Evolutionary conservation across 176 grass and related monocot species (phyloP).

Genomic region (Oryza rufipogon): DNA sequence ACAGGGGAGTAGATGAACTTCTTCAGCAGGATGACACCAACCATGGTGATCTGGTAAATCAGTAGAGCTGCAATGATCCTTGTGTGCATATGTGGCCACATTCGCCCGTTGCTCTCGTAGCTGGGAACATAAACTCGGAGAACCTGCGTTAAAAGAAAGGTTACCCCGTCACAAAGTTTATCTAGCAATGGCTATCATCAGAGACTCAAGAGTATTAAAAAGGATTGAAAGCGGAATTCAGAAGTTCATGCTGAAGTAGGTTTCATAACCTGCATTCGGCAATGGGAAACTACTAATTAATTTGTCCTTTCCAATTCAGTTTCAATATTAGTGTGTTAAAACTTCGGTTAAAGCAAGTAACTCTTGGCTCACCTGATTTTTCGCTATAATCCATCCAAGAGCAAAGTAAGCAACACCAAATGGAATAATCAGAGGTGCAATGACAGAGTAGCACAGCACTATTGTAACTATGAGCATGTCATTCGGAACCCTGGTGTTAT

Average conservation of each 20-base stretch:
- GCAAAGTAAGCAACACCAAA: constrained; percentile 86
- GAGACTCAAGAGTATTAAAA: background rate
- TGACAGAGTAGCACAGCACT: constrained; percentile 90
- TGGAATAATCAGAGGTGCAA: constrained; percentile 84
- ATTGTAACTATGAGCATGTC: constrained; percentile 90
- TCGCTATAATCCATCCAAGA: constrained; percentile 84
- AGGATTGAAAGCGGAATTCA: background rate
- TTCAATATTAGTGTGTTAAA: background rate
- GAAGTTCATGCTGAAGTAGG: background rate
- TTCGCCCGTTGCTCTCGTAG: constrained; percentile 85
- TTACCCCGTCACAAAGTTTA: background rate
- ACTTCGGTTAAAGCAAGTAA: constrained; percentile 9
- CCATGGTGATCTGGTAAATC: constrained; percentile 84
- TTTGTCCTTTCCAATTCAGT: background rate
- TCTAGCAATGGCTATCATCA: background rate
- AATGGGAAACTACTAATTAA: background rate
- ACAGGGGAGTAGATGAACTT: constrained; percentile 23
- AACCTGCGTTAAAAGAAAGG: constrained; percentile 46
- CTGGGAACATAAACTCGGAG: constrained; percentile 74
- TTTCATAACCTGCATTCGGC: background rate
- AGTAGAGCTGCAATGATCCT: constrained; percentile 68
- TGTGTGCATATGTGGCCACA: constrained; percentile 95
- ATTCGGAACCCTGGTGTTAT: constrained; percentile 75
- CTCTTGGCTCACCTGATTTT: constrained; percentile 66
- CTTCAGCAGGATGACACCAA: constrained; percentile 66